These are phyloP conservation scores for Naganishia cerealis DNA, from an alignment of 1,284 basidiomycete species.

Conservation along the genomic window DNA sequence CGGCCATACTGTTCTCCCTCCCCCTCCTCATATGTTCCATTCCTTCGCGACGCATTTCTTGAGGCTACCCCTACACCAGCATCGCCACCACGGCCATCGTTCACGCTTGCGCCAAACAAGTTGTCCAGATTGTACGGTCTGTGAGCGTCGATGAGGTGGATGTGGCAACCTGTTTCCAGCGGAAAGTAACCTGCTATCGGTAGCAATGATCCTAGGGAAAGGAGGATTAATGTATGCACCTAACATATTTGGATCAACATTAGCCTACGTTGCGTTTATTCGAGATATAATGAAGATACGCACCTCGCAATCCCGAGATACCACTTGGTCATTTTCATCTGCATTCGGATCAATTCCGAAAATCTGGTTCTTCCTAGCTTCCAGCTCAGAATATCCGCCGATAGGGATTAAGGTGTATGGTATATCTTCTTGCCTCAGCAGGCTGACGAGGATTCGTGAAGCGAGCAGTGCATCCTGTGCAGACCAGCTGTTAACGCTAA, in stretches of 20 bases:
- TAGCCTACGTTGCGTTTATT: background rate
- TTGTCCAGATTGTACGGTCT: slow-evolving; percentile 88
- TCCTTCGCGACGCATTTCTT: slow-evolving; percentile 30
- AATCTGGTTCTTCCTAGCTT: slow-evolving; percentile 65
- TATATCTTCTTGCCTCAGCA: slow-evolving; percentile 91
- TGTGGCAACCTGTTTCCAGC: slow-evolving; percentile 57
- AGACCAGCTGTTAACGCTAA: background rate
- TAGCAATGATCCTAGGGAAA: slow-evolving; percentile 88
- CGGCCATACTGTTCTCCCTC: slow-evolving; percentile 65
- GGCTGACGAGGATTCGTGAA: slow-evolving; percentile 73
- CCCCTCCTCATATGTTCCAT: slow-evolving; percentile 51
- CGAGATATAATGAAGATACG: background rate
- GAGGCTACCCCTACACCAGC: slow-evolving; percentile 8
- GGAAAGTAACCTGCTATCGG: slow-evolving; percentile 67
- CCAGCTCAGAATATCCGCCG: slow-evolving; percentile 75
- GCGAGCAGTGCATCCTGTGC: slow-evolving; percentile 47
- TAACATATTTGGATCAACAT: slow-evolving; percentile 51
- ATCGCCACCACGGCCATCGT: slow-evolving; percentile 38
- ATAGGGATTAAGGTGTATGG: slow-evolving; percentile 89
- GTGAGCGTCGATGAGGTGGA: slow-evolving; percentile 92
- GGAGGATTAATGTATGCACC: slow-evolving; percentile 85
- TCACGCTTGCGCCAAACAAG: slow-evolving; percentile 67
- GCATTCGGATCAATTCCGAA: slow-evolving; percentile 47
- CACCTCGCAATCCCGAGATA: slow-evolving; percentile 27
- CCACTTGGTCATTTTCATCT: slow-evolving; percentile 29